Base-by-base conservation (phyloP, 345 rosid species). In the Arabidopsis thaliana region DNA sequence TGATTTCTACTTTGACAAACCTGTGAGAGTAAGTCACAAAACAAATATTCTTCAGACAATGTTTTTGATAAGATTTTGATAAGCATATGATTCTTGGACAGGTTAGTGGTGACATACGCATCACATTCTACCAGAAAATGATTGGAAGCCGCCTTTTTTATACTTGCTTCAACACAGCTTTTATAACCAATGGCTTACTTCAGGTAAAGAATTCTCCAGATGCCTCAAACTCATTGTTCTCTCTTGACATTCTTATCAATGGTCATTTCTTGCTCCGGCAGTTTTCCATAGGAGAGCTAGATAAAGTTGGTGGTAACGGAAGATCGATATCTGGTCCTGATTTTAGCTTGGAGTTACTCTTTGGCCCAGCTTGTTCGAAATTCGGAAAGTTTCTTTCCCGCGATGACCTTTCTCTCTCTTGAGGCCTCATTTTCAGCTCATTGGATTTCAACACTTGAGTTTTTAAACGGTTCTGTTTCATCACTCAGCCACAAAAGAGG, bases 111-210 rank as follows among this genome's bases (percentile, higher is more conserved):
- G 98, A 93, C 48, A 81, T 89, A 14, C 86, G 96, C 8, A 83
- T 93, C 46, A 88, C 88, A 79, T 93, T 93, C 85, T 91, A 91
- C 76, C 83, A 87, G 74, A 94, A 94, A 70, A 86, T 88, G 95
- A 83, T 86, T 2, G 98, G 97, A 69, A 86, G 88, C n/a, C 93
- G 93, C 12, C 87, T 94, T 41, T 94, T 94, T 78, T 94, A 91
- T 33, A 87, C 83, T 44, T 94, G 98, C 79, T 94, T 94, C 83
- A 91, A 91, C 62, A 90, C 97, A 20, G 83, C 93, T 72, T 94
- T 94, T 84, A 87, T 94, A n/a, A 84, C 81, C 59, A 86, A 85
- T 59, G 65, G 98, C 74, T 69, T 94, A 87, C 81, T 94, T 38
- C 96, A 94, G 93, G 98, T 91, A 83, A 59, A 82, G 55, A 38